Evolutionary conservation across 2,329 filamentous ascomycete species (phyloP).

Genomic region (Neofusicoccum umdonicola): DNA sequence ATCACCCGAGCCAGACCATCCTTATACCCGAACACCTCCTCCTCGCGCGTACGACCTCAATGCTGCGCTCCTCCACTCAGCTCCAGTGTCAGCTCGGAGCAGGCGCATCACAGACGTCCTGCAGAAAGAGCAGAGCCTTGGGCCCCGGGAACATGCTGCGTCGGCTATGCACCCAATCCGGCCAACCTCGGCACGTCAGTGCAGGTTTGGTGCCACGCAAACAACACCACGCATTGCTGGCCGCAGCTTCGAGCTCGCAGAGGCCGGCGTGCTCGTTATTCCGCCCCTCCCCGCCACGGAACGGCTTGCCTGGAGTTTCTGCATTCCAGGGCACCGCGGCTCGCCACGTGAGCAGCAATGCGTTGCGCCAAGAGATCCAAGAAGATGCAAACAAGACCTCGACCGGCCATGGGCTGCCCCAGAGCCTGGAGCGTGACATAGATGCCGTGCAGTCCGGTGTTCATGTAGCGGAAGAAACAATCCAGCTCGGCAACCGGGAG

Average conservation of each 20-base stretch:
- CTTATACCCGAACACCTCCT: background rate
- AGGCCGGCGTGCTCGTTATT: background rate
- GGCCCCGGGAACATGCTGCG: background rate
- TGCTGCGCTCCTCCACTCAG: background rate
- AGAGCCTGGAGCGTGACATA: background rate
- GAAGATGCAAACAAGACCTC: conserved; percentile 1
- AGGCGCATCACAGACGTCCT: background rate
- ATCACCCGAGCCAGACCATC: background rate
- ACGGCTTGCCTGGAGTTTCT: background rate
- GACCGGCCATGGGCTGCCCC: background rate
- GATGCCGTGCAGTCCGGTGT: background rate
- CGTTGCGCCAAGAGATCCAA: background rate
- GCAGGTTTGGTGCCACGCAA: background rate
- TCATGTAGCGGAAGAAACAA: background rate
- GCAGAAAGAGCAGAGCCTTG: background rate
- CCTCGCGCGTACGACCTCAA: background rate
- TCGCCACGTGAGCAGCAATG: conserved; percentile 1
- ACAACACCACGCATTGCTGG: background rate
- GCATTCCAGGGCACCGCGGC: background rate
- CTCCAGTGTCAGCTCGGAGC: background rate
- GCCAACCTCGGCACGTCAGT: background rate
- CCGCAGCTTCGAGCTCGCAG: background rate
- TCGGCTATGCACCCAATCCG: conserved; percentile 5
- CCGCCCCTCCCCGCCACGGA: background rate
- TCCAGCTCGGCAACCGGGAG: background rate